Base-by-base conservation (phyloP, 129 eudicot species). In the Dittrichia graveolens region DNA sequence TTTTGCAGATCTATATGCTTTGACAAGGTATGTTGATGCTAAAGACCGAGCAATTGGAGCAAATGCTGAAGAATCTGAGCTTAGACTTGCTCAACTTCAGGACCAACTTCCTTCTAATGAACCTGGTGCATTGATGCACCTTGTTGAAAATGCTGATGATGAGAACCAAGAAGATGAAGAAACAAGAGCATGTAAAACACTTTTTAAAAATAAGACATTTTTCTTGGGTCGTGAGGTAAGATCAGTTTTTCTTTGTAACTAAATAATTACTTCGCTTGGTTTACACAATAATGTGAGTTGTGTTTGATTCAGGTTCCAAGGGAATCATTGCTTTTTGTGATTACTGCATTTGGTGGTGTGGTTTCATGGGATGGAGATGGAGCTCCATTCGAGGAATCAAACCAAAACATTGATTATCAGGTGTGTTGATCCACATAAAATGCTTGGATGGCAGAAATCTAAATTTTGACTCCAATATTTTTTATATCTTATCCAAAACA, bases 291-390 rank as follows among this genome's bases (percentile, higher is more conserved):
- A 5, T 14, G 31, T 14, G 57, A 52, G 19, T 14, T 31, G 16
- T 34, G 52, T 13, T 11, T 35, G 24, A 46, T 79, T 52, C 81
- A 91, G 96, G 95, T 88, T 37, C 97, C 97, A 7, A 85, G 95
- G 40, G 97, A 91, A 74, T 85, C 97, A 0, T 68, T 91, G 84
- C 89, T 88, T 34, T 91, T 91, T 81, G 83, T 91, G 14, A 88
- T 91, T 66, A 87, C 92, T 82, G 92, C 97, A 53, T 91, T 91
- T 81, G 97, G 95, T 61, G 97, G 97, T 13, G 55, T 64, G 55
- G 92, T 88, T 41, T 91, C 97, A 24, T 91, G 97, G 97, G 95
- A 88, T 45, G 97, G 97, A 48, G 89, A 84, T 69, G 97, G 92
- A 47, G 87, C 92, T 75, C 97, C 97, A 55, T 84, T 78, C 78